These are phyloP conservation scores for Penicillium samsonianum DNA, from an alignment of 495 filamentous ascomycete species.

Conservation along the genomic window DNA sequence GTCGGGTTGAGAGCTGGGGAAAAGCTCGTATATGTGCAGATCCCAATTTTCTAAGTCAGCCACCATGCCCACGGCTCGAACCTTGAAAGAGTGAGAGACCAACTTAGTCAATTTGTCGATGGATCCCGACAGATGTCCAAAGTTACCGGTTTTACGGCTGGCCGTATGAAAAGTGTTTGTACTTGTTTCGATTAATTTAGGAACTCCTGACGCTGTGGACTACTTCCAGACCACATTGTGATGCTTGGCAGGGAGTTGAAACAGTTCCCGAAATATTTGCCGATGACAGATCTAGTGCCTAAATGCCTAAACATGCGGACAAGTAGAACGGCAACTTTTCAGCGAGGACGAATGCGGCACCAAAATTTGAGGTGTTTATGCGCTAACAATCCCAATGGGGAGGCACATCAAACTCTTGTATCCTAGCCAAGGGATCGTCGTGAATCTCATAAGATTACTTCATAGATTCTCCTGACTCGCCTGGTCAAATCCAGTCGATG, in stretches of 20 bases:
- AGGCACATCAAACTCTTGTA: neutral
- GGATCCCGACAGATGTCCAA: neutral
- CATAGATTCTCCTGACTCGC: constrained; percentile 1
- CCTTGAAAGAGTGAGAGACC: neutral
- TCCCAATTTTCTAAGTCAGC: constrained; percentile 13
- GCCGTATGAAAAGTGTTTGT: neutral
- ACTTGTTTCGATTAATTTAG: neutral
- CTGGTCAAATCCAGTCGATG: neutral
- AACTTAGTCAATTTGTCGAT: neutral
- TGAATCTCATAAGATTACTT: neutral
- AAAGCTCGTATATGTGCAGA: constrained; percentile 18
- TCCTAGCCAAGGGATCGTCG: neutral
- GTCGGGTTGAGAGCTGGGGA: neutral
- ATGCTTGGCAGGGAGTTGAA: neutral
- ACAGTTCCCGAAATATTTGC: neutral
- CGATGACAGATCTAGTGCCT: neutral
- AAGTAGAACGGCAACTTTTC: neutral
- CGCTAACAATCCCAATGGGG: constrained; percentile 6
- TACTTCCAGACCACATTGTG: neutral
- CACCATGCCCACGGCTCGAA: neutral
- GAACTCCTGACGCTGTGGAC: neutral
- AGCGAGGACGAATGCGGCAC: neutral
- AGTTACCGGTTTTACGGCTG: neutral
- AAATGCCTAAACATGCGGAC: neutral
- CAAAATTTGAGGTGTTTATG: neutral